Conservation (phyloP, 371 early-diverging fungal genomes). For the Zychaea mexicana region DNA sequence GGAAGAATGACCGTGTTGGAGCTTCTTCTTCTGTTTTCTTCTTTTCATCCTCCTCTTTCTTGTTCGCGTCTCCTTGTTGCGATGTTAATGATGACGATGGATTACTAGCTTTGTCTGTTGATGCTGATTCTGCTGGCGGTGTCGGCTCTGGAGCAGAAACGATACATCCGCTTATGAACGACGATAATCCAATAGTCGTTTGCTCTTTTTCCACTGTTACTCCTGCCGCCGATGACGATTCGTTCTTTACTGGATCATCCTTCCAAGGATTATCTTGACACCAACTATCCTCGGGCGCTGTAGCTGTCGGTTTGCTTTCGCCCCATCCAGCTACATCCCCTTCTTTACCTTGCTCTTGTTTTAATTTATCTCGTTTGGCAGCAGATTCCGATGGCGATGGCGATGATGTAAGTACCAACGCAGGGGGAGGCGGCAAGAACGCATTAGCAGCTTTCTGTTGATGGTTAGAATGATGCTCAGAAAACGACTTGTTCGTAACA, state of each 20-base stretch:
- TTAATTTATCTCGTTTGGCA: neutral
- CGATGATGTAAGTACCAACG: too few relatives aligned
- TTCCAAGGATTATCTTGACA: slow-evolving; percentile 1
- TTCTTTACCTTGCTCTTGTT: neutral
- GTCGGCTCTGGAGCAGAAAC: neutral
- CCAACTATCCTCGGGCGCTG: neutral
- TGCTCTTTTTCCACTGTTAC: neutral
- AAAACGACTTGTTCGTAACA: too few relatives aligned
- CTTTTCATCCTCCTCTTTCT: neutral
- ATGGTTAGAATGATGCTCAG: too few relatives aligned
- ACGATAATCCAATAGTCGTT: neutral
- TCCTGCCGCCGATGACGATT: neutral
- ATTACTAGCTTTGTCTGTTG: neutral
- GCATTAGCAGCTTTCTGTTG: too few relatives aligned
- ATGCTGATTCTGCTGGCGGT: neutral
- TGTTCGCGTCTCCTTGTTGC: neutral
- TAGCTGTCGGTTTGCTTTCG: too few relatives aligned
- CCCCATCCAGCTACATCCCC: slow-evolving; percentile 7
- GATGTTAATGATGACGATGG: too few relatives aligned
- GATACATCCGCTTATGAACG: neutral
- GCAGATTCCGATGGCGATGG: neutral
- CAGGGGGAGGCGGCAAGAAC: too few relatives aligned
- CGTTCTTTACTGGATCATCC: neutral
- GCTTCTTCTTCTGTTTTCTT: neutral
- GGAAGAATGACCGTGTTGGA: neutral